Percentiles rank a stretch among this genome's conserved stretches.
Conservation (phyloP, 75 land plant genomes). For the Selaginella tamariscina region DNA sequence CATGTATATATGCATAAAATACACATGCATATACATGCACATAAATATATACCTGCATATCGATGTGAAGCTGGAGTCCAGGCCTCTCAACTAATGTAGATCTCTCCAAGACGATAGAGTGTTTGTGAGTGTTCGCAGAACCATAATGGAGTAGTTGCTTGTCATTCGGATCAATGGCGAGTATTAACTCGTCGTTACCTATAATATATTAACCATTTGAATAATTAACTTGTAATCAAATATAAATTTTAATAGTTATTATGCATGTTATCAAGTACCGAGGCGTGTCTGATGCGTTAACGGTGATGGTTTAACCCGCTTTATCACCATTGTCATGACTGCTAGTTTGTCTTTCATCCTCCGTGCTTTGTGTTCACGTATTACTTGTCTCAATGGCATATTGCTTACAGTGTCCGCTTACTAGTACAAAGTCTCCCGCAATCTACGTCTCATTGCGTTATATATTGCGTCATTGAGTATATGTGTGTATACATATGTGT, state of each 20-base stretch:
- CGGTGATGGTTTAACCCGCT: conserved; percentile 50
- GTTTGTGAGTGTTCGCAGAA: conserved; percentile 28
- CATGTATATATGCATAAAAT: neutral
- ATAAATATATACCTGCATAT: conserved; percentile 45
- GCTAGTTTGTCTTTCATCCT: conserved; percentile 71
- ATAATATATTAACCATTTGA: too few relatives aligned
- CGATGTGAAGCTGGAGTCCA: conserved; percentile 45
- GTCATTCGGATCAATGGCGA: conserved; percentile 70
- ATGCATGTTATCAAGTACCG: too few relatives aligned
- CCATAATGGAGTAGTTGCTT: conserved; percentile 77
- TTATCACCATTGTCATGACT: conserved; percentile 93
- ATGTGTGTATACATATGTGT: too few relatives aligned
- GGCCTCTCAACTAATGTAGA: conserved; percentile 34
- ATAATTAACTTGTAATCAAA: too few relatives aligned
- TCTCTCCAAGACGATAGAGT: conserved; percentile 48
- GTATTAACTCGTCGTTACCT: conserved; percentile 69
- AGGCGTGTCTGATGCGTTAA: conserved; percentile 70
- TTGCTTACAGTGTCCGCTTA: conserved; percentile 94
- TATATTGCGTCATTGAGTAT: too few relatives aligned
- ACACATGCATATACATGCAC: neutral
- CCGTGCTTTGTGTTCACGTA: conserved; percentile 78
- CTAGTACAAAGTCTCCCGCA: conserved; percentile 80
- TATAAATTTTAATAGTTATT: too few relatives aligned
- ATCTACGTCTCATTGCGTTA: too few relatives aligned
- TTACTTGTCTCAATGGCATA: conserved; percentile 59